Percentiles rank a stretch among this genome's conserved stretches.
Conservation (phyloP, 371 early-diverging fungal species). For the Syncephalis plumigaleata region DNA sequence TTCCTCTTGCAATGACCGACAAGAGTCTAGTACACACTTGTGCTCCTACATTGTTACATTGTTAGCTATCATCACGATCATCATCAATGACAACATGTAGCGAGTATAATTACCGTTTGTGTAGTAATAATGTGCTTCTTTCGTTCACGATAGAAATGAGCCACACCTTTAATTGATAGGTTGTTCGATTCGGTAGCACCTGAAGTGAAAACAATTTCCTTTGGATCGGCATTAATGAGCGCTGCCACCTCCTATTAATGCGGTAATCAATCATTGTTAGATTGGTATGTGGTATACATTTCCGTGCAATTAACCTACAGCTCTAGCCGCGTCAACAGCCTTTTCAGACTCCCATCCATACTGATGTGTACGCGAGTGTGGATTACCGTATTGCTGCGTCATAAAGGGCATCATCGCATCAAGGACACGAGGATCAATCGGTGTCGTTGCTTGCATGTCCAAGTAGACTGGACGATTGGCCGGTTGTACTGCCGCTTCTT, state of each 20-base stretch:
- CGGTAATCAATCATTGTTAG: background rate
- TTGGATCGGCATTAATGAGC: slow-evolving; percentile 90
- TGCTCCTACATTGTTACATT: slow-evolving; percentile 78
- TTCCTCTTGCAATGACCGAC: slow-evolving; percentile 91
- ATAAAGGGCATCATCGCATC: slow-evolving; percentile 96
- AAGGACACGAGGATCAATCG: slow-evolving; percentile 93
- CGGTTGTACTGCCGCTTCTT: background rate
- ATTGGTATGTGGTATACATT: background rate
- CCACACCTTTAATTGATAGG: slow-evolving; percentile 92
- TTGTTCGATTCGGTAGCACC: slow-evolving; percentile 99
- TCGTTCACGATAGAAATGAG: slow-evolving; percentile 84
- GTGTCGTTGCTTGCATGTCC: slow-evolving; percentile 96
- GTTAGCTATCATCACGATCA: background rate
- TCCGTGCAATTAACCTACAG: slow-evolving; percentile 26
- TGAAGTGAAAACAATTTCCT: slow-evolving; percentile 97
- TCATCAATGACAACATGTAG: background rate
- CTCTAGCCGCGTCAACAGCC: slow-evolving; percentile 86
- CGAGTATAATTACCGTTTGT: slow-evolving; percentile 50
- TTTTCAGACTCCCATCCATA: slow-evolving; percentile 98
- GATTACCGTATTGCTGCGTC: slow-evolving; percentile 93
- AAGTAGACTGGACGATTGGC: slow-evolving; percentile 73
- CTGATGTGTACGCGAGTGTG: slow-evolving; percentile 95
- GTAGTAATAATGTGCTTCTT: slow-evolving; percentile 98
- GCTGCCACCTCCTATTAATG: slow-evolving; percentile 62
- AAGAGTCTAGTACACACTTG: slow-evolving; percentile 98